Evolutionary conservation across 148 eudicot species (phyloP).

Genomic region (Camellia lanceoleosa): DNA sequence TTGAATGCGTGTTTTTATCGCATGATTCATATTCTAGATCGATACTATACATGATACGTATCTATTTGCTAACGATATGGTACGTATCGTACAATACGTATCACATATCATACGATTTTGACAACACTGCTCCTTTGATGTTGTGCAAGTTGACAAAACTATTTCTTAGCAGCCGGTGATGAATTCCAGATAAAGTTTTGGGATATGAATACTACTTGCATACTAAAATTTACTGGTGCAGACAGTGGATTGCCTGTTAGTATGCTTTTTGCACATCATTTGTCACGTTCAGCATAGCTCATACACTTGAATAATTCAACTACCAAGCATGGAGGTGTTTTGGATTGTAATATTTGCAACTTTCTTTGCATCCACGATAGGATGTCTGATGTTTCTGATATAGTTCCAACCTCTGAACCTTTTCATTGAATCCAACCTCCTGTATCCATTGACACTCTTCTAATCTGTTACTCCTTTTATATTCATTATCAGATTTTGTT

Average conservation of each 20-base stretch:
- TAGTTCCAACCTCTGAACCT: slow-evolving; percentile 34
- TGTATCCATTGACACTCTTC: slow-evolving; percentile 46
- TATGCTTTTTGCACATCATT: background rate
- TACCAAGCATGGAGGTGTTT: background rate
- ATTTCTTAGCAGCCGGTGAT: slow-evolving; percentile 73
- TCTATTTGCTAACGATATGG: too few species aligned
- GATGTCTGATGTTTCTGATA: slow-evolving; percentile 34
- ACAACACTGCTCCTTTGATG: slow-evolving; percentile 32
- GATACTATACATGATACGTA: too few species aligned
- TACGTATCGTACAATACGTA: too few species aligned
- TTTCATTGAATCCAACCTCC: slow-evolving; percentile 42
- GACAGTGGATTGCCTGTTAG: slow-evolving; percentile 68
- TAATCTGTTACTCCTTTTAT: slow-evolving; percentile 12
- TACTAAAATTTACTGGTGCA: slow-evolving; percentile 43
- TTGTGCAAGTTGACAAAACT: slow-evolving; percentile 73
- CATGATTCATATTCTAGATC: too few species aligned
- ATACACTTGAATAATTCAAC: background rate
- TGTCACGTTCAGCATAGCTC: background rate
- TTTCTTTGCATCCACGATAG: slow-evolving; percentile 41
- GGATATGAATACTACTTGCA: slow-evolving; percentile 60
- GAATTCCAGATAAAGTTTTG: slow-evolving; percentile 68
- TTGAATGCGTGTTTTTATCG: too few species aligned
- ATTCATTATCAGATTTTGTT: background rate
- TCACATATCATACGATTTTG: too few species aligned
- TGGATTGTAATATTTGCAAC: slow-evolving; percentile 11